A percentile compares a stretch with the other conserved stretches of the same genome.
phyloP scores from a whole-genome alignment of 1,284 basidiomycete genomes.

The Ustilago vetiveriae region DNA sequence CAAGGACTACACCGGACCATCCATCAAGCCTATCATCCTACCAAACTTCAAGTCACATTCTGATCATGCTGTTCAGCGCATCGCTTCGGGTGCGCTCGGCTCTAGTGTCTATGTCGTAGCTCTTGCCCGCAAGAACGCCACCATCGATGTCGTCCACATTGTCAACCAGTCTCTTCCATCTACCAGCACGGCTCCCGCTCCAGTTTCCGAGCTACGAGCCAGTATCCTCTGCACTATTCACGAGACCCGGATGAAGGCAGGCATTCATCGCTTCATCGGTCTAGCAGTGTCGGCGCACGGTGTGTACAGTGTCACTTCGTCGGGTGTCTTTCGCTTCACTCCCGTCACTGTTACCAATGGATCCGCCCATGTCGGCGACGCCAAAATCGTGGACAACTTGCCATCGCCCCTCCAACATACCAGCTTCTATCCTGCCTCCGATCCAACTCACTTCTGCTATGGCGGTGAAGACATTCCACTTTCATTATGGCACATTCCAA shows the following conservation, averaged over 20 bases:
- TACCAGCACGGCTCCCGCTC: conserved; percentile 14
- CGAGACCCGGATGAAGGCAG: conserved; percentile 49
- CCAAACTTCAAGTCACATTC: conserved; percentile 45
- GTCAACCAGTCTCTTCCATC: conserved; percentile 25
- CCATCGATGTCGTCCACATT: conserved; percentile 50
- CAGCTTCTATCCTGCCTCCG: conserved; percentile 39
- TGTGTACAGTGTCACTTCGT: conserved; percentile 48
- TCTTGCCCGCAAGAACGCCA: conserved; percentile 52
- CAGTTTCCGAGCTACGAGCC: conserved; percentile 19
- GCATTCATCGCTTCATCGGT: conserved; percentile 56
- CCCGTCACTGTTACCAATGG: conserved; percentile 18
- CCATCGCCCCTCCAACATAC: conserved; percentile 52
- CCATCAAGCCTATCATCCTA: conserved; percentile 29
- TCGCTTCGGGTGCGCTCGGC: conserved; percentile 41
- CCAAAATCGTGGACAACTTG: conserved; percentile 24
- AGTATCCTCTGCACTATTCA: conserved; percentile 39
- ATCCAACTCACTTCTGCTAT: conserved; percentile 55
- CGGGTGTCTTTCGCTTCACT: conserved; percentile 48
- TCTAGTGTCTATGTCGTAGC: conserved; percentile 38
- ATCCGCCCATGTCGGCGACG: conserved; percentile 13
- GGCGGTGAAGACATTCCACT: conserved; percentile 59
- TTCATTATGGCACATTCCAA: conserved; percentile 51
- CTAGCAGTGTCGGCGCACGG: conserved; percentile 42
- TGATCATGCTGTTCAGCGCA: conserved; percentile 40
- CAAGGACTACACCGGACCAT: conserved; percentile 28